Base-by-base conservation (phyloP, 148 eudicot genomes). In the Chenopodium quinoa region DNA sequence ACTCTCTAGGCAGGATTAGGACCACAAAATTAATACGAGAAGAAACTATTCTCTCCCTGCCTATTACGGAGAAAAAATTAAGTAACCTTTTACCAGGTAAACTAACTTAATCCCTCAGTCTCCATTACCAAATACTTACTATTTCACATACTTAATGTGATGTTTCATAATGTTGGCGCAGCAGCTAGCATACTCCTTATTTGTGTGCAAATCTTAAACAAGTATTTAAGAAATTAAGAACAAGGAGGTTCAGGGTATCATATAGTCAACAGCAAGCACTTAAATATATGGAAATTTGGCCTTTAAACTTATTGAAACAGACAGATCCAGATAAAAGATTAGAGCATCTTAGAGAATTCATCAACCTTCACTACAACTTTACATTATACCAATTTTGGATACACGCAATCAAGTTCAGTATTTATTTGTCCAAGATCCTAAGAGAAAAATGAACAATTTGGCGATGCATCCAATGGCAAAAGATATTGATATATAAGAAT, bases 371-470 rank as follows among this genome's bases (percentile, higher is more conserved):
- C 80, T 58, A 62, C 79, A 80, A 63, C 64, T 46, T 71, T 76
- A 27, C 58, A 48, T 46, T 8, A 17, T 48, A 34, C 78, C 64
- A 34, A 64, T 12, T 48, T 29, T 32, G 48, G 77, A 50, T 64
- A 69, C 56, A 71, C 76, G 23, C 83, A 70, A 80, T 52, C 60
- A 44, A 62, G 40, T 25, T 23, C 47, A 65, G 64, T 47, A 23
- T 52, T n/a, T 22, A 58, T 50, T 48, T 8, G 54, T 58, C 71
- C 80, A 70, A 22, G 23, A 70, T 56, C n/a, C 79, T 80, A 60
- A 47, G 22, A 80, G 83, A 76, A 27, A 71, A 70, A 14, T 79
- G 82, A 83, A 83, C 71, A 23, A 56, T 54, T 34, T 75, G 60
- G 44, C 80, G 29, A 63, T 27, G 73, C 71, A 70, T 70, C 86